Percentiles rank a stretch among this genome's conserved stretches.
Evolutionary conservation across 1,284 basidiomycete species (phyloP).

Genomic region (Neolentinus lepideus): DNA sequence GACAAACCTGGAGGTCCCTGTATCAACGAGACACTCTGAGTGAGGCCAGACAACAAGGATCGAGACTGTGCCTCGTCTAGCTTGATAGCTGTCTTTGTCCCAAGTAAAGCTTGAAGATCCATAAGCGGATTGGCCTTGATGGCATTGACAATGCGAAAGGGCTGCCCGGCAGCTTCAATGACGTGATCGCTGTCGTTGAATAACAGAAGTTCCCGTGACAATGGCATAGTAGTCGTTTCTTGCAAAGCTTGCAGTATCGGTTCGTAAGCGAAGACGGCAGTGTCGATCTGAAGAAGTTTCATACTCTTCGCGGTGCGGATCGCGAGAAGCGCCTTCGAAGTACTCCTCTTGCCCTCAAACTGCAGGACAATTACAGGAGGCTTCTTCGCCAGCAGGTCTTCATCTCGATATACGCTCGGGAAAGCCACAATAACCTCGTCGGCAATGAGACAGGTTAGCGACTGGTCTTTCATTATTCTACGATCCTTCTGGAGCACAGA

Average conservation of each 20-base stretch:
- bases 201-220: conserved; percentile 41
- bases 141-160: conserved; percentile 21
- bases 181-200: conserved; percentile 32
- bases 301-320: conserved; percentile 30
- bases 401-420: conserved; percentile 44
- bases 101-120: conserved; percentile 35
- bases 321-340: conserved; percentile 27
- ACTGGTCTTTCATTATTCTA: conserved; percentile 42
- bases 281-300: conserved; percentile 49
- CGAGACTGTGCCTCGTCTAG: conserved; percentile 44
- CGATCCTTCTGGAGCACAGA: conserved; percentile 32
- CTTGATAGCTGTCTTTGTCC: conserved; percentile 27
- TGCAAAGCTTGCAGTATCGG: conserved; percentile 50
- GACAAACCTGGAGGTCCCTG: conserved; percentile 57
- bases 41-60: conserved; percentile 44
- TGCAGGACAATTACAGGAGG: conserved; percentile 46
- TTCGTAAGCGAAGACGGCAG: conserved; percentile 54
- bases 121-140: conserved; percentile 25
- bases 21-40: conserved; percentile 47
- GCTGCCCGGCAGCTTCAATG: conserved; percentile 3
- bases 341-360: conserved; percentile 34
- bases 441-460: conserved; percentile 40
- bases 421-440: conserved; percentile 44
- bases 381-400: conserved; percentile 36
- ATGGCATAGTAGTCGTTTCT: conserved; percentile 30